Evolutionary conservation across 768 basidiomycete genomes (phyloP), one percentile per base, ranked within the genome.

Genomic region (Imleria badia): DNA sequence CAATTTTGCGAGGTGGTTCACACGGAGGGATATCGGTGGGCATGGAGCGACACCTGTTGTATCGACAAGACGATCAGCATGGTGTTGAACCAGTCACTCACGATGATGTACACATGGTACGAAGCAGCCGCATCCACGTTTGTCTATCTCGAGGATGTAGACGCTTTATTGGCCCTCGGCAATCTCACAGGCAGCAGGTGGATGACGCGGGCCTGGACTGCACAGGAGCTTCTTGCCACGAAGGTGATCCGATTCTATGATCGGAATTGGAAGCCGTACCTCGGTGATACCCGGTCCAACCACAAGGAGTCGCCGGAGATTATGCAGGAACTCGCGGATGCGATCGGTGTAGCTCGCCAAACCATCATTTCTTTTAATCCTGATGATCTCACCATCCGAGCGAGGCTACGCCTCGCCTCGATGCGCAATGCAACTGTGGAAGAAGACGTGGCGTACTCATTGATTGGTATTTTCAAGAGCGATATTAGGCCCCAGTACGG

Each of bases 151-250:
- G 14, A 5, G 30, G 31, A 17, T 6, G 36, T 43, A 1, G 8
- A 1, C 1, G 22, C 45, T 14, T 40, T 34, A 3, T 55, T 36
- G 1, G 17, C 14, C 15, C 20, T 30, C 17, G 45, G 39, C 3
- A 41, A 23, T 30, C 51, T 61, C 11, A 19, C 30, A 5, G 5
- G 7, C 10, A 54, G 48, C 33, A 1, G 5, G 1, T 61, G 60
- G 60, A 51, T 58, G 61, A 54, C 39, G 6, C 55, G 60, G 3
- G 60, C 47, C 1, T 62, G 61, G 61, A 62, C 61, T 0, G n/a
- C 45, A 5, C 62, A 56, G 34, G 61, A 62, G n/a, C 51, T 62
- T 40, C 60, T 62, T 17, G 52, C 48, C 13, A 17, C 55, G 0
- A 51, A 45, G 12, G 31, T 58, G 19, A 35, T 58, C 30, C n/a